phyloP scores from a whole-genome alignment of 495 filamentous ascomycete species.

The Pyrenopolyporus hunteri region DNA sequence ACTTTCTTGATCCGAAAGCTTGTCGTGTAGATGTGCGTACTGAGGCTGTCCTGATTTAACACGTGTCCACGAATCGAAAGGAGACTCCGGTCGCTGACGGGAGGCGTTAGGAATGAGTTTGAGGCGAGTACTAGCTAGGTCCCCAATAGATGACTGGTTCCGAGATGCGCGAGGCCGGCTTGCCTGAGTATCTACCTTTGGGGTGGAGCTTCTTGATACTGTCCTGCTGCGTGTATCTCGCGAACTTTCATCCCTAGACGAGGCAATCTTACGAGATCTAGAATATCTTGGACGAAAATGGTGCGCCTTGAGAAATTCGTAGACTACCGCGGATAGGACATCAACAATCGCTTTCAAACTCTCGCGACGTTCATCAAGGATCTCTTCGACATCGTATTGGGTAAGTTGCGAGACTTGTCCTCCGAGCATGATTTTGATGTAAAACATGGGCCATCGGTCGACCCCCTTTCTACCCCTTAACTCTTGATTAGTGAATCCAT shows the following conservation, averaged over 20 bases:
- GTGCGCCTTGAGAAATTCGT: conserved; percentile 72
- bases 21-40: conserved; percentile 21
- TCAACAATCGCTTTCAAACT: conserved; percentile 57
- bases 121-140: conserved; percentile 41
- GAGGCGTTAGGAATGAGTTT: conserved; percentile 32
- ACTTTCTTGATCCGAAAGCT: neutral
- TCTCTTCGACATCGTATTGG: conserved; percentile 37
- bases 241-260: neutral
- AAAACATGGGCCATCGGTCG: conserved; percentile 92
- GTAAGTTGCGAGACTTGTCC: conserved; percentile 7
- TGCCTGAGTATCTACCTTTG: neutral
- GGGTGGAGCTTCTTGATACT: conserved; percentile 14
- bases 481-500: conserved; percentile 62
- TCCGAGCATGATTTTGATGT: conserved; percentile 68
- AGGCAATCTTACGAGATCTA: conserved; percentile 2
- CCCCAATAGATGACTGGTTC: conserved; percentile 15
- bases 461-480: conserved; percentile 67
- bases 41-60: conserved; percentile 64
- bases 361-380: conserved; percentile 47
- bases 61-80: conserved; percentile 70
- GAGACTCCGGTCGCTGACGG: conserved; percentile 38
- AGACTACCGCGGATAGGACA: conserved; percentile 66
- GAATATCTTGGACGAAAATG: conserved; percentile 59
- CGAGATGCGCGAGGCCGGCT: neutral
- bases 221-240: neutral